Evolutionary conservation across 2,329 filamentous ascomycete genomes (phyloP).

Genomic region (Didymella pinodella): DNA sequence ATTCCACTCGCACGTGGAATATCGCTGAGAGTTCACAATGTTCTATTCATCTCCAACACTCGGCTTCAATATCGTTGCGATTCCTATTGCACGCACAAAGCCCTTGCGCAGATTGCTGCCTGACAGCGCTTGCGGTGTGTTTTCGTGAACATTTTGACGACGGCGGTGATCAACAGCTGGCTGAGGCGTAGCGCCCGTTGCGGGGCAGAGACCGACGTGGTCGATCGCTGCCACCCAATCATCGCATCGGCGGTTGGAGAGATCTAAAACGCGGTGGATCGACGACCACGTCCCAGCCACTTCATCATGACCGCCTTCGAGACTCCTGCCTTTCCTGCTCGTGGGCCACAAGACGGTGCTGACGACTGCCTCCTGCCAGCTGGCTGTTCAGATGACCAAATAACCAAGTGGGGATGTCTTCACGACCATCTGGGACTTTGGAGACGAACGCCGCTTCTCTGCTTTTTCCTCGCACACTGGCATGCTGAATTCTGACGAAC

Average conservation of each 20-base stretch:
- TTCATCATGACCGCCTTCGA: slow-evolving; percentile 29
- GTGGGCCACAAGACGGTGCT: slow-evolving; percentile 3
- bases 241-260: slow-evolving; percentile 25
- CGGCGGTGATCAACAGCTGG: slow-evolving; percentile 19
- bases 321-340: neutral
- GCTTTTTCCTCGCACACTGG: neutral
- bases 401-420: neutral
- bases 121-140: slow-evolving; percentile 21
- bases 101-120: slow-evolving; percentile 12
- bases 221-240: slow-evolving; percentile 39
- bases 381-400: neutral
- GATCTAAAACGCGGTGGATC: slow-evolving; percentile 30
- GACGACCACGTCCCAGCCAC: slow-evolving; percentile 24
- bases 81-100: neutral
- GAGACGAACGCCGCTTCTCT: neutral
- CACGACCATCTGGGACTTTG: neutral
- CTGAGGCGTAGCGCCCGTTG: slow-evolving; percentile 42
- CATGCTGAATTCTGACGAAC: neutral
- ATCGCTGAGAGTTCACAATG: neutral
- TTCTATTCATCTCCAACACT: neutral
- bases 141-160: slow-evolving; percentile 13
- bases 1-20: slow-evolving; percentile 17
- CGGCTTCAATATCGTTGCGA: neutral
- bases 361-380: slow-evolving; percentile 2
- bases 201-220: slow-evolving; percentile 17